A percentile compares a stretch with the other conserved stretches of the same genome.
phyloP scores from a whole-genome alignment of 208 protist species.

The Trypanosoma vivax region DNA sequence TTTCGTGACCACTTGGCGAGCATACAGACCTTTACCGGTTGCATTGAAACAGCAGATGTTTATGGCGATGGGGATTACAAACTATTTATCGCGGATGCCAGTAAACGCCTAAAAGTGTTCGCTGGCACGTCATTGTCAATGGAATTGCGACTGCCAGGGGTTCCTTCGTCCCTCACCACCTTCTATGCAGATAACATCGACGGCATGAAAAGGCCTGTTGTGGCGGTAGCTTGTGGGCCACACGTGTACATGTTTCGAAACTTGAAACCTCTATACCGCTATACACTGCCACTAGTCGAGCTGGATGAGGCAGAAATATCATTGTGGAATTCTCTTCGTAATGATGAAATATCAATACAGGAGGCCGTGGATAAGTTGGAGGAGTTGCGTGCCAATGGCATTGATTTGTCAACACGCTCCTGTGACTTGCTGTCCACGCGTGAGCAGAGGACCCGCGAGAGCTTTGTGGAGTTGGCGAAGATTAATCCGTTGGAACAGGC shows the following conservation, averaged over 20 bases:
- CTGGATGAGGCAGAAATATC: constrained; percentile 47
- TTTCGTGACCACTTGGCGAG: constrained; percentile 87
- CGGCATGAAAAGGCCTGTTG: constrained; percentile 39
- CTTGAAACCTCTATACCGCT: constrained; percentile 90
- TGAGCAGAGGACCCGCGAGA: constrained; percentile 32
- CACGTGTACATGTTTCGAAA: constrained; percentile 90
- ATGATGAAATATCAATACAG: constrained; percentile 21
- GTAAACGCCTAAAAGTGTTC: constrained; percentile 79
- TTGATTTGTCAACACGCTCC: constrained; percentile 62
- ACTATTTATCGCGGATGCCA: constrained; percentile 84
- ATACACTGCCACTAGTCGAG: constrained; percentile 59
- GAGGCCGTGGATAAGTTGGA: constrained; percentile 43
- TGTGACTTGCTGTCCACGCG: constrained; percentile 69
- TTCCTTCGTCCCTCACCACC: constrained; percentile 74
- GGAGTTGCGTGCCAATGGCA: constrained; percentile 34
- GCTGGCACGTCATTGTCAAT: constrained; percentile 67
- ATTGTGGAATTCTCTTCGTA: constrained; percentile 58
- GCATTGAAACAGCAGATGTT: constrained; percentile 80
- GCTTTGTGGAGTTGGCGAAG: constrained; percentile 34
- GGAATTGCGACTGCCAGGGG: constrained; percentile 76
- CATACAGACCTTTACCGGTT: constrained; percentile 63
- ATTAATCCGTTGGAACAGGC: constrained; percentile 50
- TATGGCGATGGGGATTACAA: constrained; percentile 92
- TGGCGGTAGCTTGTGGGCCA: constrained; percentile 84
- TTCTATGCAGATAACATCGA: constrained; percentile 74